phyloP scores from a whole-genome alignment of 129 eudicot species.

The Sambucus nigra region DNA sequence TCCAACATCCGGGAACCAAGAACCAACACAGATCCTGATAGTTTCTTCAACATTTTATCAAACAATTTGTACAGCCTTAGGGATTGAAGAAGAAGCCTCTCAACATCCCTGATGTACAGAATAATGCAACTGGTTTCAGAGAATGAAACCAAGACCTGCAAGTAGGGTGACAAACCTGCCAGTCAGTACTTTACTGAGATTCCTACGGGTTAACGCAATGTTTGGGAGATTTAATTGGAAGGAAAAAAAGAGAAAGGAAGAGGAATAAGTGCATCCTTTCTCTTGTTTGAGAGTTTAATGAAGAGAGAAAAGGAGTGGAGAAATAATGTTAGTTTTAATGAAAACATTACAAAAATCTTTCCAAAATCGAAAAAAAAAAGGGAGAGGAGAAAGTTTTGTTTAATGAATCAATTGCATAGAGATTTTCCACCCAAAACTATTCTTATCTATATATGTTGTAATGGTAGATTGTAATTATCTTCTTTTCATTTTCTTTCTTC shows the following conservation, averaged over 20 bases:
- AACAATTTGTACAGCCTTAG: slow-evolving; percentile 48
- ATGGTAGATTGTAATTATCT: too few relatives aligned
- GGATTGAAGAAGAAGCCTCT: slow-evolving; percentile 57
- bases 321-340: too few relatives aligned
- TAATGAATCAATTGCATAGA: too few relatives aligned
- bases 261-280: too few relatives aligned
- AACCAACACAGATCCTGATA: slow-evolving; percentile 64
- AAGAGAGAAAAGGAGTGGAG: too few relatives aligned
- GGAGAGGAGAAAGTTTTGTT: too few relatives aligned
- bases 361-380: too few relatives aligned
- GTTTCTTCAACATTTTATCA: slow-evolving; percentile 52
- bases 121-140: slow-evolving; percentile 61
- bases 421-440: too few relatives aligned
- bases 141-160: slow-evolving; percentile 63
- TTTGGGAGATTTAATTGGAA: not conserved
- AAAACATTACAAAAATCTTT: too few relatives aligned
- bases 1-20: slow-evolving; percentile 66
- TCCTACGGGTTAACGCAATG: not conserved
- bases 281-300: too few relatives aligned
- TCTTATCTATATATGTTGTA: too few relatives aligned
- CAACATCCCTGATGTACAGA: slow-evolving; percentile 74
- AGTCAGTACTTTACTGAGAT: not conserved
- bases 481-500: too few relatives aligned
- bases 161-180: not conserved
- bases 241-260: not conserved